Conservation (phyloP, 176 grass and related monocot species). For the Puccinellia tenuiflora region DNA sequence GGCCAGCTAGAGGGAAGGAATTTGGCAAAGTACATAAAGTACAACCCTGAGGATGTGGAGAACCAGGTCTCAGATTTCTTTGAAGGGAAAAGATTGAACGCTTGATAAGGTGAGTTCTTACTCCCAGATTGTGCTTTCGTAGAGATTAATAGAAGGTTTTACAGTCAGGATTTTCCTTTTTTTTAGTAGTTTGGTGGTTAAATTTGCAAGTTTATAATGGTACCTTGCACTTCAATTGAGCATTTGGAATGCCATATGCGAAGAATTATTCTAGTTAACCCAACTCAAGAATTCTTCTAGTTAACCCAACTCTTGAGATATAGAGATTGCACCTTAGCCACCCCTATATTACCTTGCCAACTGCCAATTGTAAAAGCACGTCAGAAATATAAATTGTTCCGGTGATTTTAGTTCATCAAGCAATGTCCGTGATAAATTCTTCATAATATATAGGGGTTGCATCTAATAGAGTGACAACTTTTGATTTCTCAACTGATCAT, state of each 20-base stretch:
- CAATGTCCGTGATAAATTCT: background rate
- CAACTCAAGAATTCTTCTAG: background rate
- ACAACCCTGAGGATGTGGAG: conserved; percentile 83
- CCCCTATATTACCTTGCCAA: background rate
- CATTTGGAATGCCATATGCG: background rate
- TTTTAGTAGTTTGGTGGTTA: background rate
- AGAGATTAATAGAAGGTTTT: background rate
- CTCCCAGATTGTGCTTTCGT: background rate
- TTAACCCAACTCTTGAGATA: background rate
- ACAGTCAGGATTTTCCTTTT: background rate
- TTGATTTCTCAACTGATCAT: background rate
- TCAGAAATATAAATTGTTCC: background rate
- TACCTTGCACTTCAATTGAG: conserved; percentile 8
- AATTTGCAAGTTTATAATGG: conserved; percentile 6
- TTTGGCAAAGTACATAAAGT: conserved; percentile 73
- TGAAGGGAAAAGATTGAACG: conserved; percentile 62
- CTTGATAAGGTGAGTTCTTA: conserved; percentile 40
- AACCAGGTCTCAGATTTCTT: conserved; percentile 83
- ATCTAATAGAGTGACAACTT: background rate
- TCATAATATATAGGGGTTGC: background rate
- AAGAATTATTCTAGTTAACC: background rate
- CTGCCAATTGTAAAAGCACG: background rate
- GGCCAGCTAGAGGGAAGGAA: conserved; percentile 63
- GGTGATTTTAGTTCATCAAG: background rate
- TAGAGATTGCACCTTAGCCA: background rate